Percentiles rank a stretch among this genome's conserved stretches.
phyloP scores from a whole-genome alignment of 2,329 filamentous ascomycete species.

The Pseudophaeomoniella oleicola region DNA sequence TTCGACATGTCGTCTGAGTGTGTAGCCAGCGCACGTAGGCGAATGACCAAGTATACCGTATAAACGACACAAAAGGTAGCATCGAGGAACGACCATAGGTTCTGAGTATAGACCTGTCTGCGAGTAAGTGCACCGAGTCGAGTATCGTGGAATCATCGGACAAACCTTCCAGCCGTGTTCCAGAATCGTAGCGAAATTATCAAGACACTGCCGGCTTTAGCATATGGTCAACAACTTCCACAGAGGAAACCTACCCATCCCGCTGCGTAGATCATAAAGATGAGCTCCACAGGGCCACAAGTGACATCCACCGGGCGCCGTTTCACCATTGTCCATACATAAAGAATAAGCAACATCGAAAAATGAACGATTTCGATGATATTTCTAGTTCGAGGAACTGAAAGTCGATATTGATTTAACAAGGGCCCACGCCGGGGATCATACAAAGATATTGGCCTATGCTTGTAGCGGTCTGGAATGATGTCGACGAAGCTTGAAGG shows the following conservation, averaged over 20 bases:
- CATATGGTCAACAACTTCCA: background rate
- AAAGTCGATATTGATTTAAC: conserved; percentile 72
- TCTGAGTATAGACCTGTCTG: conserved; percentile 56
- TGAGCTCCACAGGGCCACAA: conserved; percentile 34
- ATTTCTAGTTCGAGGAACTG: conserved; percentile 66
- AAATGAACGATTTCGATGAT: conserved; percentile 64
- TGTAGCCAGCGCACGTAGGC: conserved; percentile 47
- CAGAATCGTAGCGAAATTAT: conserved; percentile 62
- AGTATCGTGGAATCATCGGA: background rate
- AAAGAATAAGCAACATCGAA: conserved; percentile 51
- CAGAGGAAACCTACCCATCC: conserved; percentile 49
- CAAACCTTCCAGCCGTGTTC: conserved; percentile 49
- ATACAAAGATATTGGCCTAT: conserved; percentile 67
- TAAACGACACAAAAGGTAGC: conserved; percentile 64
- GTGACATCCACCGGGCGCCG: conserved; percentile 21
- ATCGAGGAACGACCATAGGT: conserved; percentile 78
- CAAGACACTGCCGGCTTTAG: conserved; percentile 28
- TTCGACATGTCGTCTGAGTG: conserved; percentile 36
- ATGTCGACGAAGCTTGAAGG: conserved; percentile 71
- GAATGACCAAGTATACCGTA: conserved; percentile 50
- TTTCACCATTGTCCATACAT: conserved; percentile 57
- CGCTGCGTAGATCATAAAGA: conserved; percentile 59
- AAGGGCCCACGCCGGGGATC: conserved; percentile 61
- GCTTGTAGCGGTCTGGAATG: conserved; percentile 73
- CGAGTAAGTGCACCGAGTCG: background rate